These are phyloP conservation scores for Mortierella sp. DNA, from an alignment of 371 early-diverging fungal species.

Conservation along the genomic window DNA sequence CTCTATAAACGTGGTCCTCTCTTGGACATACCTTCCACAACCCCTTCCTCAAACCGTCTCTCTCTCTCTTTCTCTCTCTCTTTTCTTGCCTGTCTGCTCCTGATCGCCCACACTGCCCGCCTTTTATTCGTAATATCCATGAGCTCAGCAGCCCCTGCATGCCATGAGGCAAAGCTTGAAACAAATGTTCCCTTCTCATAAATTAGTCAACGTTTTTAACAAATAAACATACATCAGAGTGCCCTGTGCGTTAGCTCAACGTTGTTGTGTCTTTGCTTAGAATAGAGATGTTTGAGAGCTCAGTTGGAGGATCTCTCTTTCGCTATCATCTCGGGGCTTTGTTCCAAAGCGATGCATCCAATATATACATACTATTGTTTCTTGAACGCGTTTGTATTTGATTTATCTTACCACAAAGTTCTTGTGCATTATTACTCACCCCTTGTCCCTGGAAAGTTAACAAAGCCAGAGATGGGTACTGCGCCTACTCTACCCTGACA, in stretches of 20 bases:
- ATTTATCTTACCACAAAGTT: too few relatives aligned
- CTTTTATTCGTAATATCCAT: constrained; percentile 9
- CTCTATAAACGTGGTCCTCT: background rate
- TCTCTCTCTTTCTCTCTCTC: constrained; percentile 1
- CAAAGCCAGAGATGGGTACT: background rate
- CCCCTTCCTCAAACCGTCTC: background rate
- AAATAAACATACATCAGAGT: background rate
- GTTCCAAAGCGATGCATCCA: too few relatives aligned
- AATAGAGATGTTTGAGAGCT: background rate
- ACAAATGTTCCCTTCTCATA: background rate
- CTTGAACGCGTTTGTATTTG: too few relatives aligned
- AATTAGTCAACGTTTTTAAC: background rate
- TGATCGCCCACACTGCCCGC: background rate
- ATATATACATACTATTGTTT: too few relatives aligned
- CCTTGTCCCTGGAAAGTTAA: too few relatives aligned
- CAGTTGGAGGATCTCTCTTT: background rate
- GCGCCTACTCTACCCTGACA: too few relatives aligned
- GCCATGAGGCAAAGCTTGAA: constrained; percentile 20
- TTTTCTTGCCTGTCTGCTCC: background rate
- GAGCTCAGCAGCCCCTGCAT: constrained; percentile 20
- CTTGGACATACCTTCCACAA: background rate
- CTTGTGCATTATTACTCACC: too few relatives aligned
- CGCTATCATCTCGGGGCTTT: too few relatives aligned
- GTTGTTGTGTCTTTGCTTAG: background rate
- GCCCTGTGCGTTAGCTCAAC: background rate